Base-by-base conservation (phyloP, 768 basidiomycete species). In the Pleurotus tuoliensis region DNA sequence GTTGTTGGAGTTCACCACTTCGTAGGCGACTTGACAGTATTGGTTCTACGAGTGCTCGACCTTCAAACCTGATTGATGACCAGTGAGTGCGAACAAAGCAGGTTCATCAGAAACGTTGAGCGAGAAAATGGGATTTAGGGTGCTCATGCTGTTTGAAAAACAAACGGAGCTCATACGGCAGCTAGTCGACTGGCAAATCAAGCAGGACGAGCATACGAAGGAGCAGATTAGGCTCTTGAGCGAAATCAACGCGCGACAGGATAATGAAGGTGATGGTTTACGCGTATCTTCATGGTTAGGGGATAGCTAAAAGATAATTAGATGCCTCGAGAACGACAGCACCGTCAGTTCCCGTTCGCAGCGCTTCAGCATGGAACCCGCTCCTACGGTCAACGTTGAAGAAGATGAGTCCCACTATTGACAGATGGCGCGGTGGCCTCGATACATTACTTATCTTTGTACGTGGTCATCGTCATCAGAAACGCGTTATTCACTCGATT, bases 371-470 rank as follows among this genome's bases (percentile, higher is more conserved):
- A 1, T 64, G 63, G 63, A 59, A 55, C 24, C 61, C 63, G 0
- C 41, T 64, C 4, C 27, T 64, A 25, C 40, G 54, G 41, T 62
- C 63, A 13, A 25, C 59, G 6, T 40, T 62, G 16, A 59, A 64
- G 12, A 59, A 59, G 2, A 64, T 64, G 18, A 45, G 58, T 13
- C 63, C 62, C 11, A 59, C 58, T 16, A 56, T 64, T 3, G 63
- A 64, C 11, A 54, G 58, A 52, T 62, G 61, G 61, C 61, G 63
- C 1, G 58, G 59, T 8, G 59, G 63, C 4, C 56, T 64, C 18
- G 63, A 64, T 37, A 61, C 61, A 7, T 59, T 64, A n/a, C 53
- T 64, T 4, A 61, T 64, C 12, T 64, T 64, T 59, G 63, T 64
- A 39, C 11, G 63, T 34, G 30, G 30, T 49, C 53, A 15, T 20